phyloP scores from a whole-genome alignment of 2,329 filamentous ascomycete species.

The Ascocoryne sarcoides region DNA sequence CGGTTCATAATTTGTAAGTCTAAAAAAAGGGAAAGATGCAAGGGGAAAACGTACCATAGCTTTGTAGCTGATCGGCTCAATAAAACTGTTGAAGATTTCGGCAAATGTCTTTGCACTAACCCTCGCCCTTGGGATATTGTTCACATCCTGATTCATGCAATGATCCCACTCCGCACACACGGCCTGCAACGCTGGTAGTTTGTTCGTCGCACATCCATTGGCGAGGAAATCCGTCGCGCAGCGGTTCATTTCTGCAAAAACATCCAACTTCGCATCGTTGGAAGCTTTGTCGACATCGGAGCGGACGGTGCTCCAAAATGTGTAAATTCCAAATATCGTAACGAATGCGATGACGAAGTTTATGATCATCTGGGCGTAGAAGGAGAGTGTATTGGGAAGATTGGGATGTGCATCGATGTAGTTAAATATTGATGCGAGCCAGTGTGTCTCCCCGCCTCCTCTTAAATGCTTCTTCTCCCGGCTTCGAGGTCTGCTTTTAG shows the following conservation, averaged over 20 bases:
- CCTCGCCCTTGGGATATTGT: slow-evolving; percentile 67
- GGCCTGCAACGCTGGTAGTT: slow-evolving; percentile 62
- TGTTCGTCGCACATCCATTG: slow-evolving; percentile 64
- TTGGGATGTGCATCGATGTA: slow-evolving; percentile 57
- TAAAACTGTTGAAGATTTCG: slow-evolving; percentile 87
- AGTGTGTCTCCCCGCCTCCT: slow-evolving; percentile 17
- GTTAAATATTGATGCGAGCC: slow-evolving; percentile 44
- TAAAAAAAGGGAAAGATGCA: slow-evolving; percentile 5
- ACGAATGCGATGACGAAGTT: slow-evolving; percentile 40
- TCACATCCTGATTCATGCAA: slow-evolving; percentile 80
- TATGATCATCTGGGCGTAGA: slow-evolving; percentile 52
- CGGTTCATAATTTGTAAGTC: not conserved
- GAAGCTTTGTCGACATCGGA: slow-evolving; percentile 39
- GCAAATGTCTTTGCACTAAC: slow-evolving; percentile 83
- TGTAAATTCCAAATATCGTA: slow-evolving; percentile 30
- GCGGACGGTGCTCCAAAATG: slow-evolving; percentile 24
- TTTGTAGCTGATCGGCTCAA: slow-evolving; percentile 84
- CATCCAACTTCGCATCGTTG: slow-evolving; percentile 51
- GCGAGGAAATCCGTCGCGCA: slow-evolving; percentile 66
- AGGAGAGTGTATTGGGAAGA: slow-evolving; percentile 56
- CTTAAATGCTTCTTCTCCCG: slow-evolving; percentile 30
- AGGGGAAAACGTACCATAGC: slow-evolving; percentile 46
- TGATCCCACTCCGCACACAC: slow-evolving; percentile 74
- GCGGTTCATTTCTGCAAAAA: slow-evolving; percentile 70
- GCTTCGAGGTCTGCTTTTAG: slow-evolving; percentile 30